A percentile compares a stretch with the other conserved stretches of the same genome.
These are phyloP conservation scores for Thielaviopsis cerberus DNA, from an alignment of 2,329 filamentous ascomycete genomes.

Conservation along the genomic window DNA sequence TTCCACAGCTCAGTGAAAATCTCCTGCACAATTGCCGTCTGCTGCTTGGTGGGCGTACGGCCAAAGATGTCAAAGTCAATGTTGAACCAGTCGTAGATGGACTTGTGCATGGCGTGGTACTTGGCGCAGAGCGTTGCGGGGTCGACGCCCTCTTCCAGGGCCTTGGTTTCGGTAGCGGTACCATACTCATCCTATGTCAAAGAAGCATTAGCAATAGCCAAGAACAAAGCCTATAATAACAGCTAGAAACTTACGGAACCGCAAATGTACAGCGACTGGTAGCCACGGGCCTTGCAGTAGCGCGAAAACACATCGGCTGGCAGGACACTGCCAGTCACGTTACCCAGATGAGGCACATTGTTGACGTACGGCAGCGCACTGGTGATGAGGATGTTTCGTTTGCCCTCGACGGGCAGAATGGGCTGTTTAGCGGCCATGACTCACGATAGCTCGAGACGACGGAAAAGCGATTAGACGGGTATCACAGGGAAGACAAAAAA, in stretches of 20 bases:
- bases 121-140: constrained; percentile 77
- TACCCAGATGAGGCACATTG: constrained; percentile 68
- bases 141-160: constrained; percentile 67
- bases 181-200: constrained; percentile 60
- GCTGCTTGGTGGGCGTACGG: constrained; percentile 70
- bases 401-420: constrained; percentile 49
- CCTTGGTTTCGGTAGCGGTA: constrained; percentile 89
- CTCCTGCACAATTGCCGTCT: constrained; percentile 82
- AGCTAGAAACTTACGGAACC: constrained; percentile 27
- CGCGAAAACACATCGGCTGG: constrained; percentile 74
- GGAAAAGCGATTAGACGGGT: neutral
- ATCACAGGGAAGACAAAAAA: neutral
- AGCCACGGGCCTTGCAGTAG: constrained; percentile 62
- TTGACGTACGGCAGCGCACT: constrained; percentile 72
- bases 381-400: constrained; percentile 79
- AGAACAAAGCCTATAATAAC: too few relatives aligned
- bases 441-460: neutral
- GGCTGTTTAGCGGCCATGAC: constrained; percentile 17
- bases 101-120: constrained; percentile 77
- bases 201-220: too few relatives aligned
- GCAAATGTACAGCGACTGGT: constrained; percentile 69
- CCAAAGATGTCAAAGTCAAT: constrained; percentile 92
- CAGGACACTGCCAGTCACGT: constrained; percentile 72
- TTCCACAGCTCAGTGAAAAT: constrained; percentile 78
- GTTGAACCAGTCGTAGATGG: constrained; percentile 90